phyloP scores from a whole-genome alignment of 2,329 filamentous ascomycete species.

The Cytospora piceicola region DNA sequence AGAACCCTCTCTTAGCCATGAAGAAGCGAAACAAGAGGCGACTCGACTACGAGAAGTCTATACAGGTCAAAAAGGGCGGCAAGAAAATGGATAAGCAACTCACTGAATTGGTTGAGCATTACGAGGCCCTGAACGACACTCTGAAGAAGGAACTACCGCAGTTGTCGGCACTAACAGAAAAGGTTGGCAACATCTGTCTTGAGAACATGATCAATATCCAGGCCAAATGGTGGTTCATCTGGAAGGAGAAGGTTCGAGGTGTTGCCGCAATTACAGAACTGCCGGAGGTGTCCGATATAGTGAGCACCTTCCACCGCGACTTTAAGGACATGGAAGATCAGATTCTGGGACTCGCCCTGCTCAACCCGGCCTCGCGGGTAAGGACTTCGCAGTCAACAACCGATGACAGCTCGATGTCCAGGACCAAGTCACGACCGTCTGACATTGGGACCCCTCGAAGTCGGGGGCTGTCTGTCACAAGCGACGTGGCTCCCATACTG shows the following conservation, averaged over 20 bases:
- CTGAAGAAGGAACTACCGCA: conserved; percentile 90
- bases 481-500: conserved; percentile 64
- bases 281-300: conserved; percentile 72
- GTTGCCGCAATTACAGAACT: conserved; percentile 71
- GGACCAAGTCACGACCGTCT: conserved; percentile 52
- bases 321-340: conserved; percentile 76
- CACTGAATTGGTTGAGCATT: conserved; percentile 82
- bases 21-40: conserved; percentile 94
- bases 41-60: conserved; percentile 82
- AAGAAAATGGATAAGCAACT: conserved; percentile 89
- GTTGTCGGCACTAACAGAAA: conserved; percentile 79
- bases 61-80: conserved; percentile 75
- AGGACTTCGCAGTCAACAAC: conserved; percentile 63
- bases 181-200: conserved; percentile 80
- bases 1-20: conserved; percentile 85
- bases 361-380: conserved; percentile 72
- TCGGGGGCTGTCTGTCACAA: conserved; percentile 64
- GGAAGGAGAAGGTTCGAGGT: conserved; percentile 79
- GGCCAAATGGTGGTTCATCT: conserved; percentile 78
- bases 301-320: conserved; percentile 77
- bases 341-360: conserved; percentile 71
- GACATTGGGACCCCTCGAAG: conserved; percentile 55
- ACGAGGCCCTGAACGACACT: conserved; percentile 87
- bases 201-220: conserved; percentile 85
- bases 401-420: conserved; percentile 55